phyloP scores from a whole-genome alignment of 164 flowering plant species.

The Magnolia officinalis region DNA sequence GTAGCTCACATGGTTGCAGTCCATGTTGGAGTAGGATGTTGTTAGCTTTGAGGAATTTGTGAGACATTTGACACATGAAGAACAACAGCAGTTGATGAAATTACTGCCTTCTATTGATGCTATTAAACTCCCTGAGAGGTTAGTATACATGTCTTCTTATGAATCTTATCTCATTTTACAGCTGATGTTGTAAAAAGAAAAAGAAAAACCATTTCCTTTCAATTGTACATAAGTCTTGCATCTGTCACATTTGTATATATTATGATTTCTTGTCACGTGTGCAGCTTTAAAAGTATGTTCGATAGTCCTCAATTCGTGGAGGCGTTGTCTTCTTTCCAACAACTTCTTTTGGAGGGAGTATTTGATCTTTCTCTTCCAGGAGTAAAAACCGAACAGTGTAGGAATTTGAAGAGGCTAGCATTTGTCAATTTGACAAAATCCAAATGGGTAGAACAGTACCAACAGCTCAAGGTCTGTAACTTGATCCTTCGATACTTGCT shows the following conservation, averaged over 20 bases:
- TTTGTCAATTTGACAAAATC: constrained; percentile 51
- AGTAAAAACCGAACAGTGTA: constrained; percentile 50
- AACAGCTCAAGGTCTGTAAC: constrained; percentile 53
- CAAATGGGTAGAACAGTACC: constrained; percentile 70
- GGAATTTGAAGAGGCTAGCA: constrained; percentile 56
- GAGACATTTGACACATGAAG: constrained; percentile 59
- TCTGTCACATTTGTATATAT: not conserved
- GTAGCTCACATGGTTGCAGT: constrained; percentile 20
- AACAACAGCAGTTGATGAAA: constrained; percentile 59
- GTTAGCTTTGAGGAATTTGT: constrained; percentile 59
- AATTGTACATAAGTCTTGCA: not conserved
- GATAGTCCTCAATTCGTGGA: constrained; percentile 66
- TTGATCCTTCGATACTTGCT: not conserved
- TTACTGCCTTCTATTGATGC: constrained; percentile 61
- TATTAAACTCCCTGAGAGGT: constrained; percentile 59
- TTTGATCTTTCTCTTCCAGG: constrained; percentile 58
- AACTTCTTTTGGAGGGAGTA: constrained; percentile 73
- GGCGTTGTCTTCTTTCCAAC: constrained; percentile 61
- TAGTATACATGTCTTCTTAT: not conserved
- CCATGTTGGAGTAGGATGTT: constrained; percentile 57
- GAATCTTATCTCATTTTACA: not conserved
- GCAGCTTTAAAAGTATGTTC: constrained; percentile 79
- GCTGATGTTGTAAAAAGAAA: not conserved
- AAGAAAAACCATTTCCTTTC: not conserved
- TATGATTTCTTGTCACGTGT: constrained; percentile 8